Conservation (phyloP, 306 rosid genomes). For the Vigna mungo region DNA sequence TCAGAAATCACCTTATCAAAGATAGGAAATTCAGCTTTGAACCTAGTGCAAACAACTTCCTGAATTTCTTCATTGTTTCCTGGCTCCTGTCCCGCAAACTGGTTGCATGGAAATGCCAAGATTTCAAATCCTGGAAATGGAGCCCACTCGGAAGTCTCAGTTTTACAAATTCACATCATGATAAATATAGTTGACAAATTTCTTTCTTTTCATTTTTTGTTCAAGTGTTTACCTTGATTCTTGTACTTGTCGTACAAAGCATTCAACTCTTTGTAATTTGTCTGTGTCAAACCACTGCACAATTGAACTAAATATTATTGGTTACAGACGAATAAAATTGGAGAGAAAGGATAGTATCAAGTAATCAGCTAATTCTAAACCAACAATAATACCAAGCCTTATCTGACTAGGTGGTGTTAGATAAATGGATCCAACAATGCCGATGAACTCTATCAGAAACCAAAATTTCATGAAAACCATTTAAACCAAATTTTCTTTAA, state of each 20-base stretch:
- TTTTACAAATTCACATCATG: constrained; percentile 9
- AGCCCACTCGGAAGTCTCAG: neutral
- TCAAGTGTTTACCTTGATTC: constrained; percentile 63
- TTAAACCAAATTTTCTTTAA: neutral
- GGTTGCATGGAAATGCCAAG: constrained; percentile 99
- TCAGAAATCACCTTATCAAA: constrained; percentile 79
- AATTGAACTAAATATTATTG: constrained; percentile 17
- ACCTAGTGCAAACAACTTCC: constrained; percentile 76
- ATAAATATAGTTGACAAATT: constrained; percentile 12
- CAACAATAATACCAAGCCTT: constrained; percentile 22
- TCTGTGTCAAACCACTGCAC: constrained; percentile 84
- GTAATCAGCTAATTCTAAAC: constrained; percentile 24
- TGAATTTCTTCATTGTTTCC: constrained; percentile 83
- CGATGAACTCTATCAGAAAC: neutral
- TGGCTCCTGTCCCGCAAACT: constrained; percentile 87
- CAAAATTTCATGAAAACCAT: constrained; percentile 3
- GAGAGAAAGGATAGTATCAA: neutral
- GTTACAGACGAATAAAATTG: constrained; percentile 9
- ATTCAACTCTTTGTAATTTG: constrained; percentile 87
- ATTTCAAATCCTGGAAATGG: constrained; percentile 70
- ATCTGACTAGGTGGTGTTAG: neutral
- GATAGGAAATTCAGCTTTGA: constrained; percentile 86
- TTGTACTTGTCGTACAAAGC: constrained; percentile 77
- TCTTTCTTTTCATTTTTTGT: neutral
- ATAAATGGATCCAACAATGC: neutral